A percentile compares a stretch with the other conserved stretches of the same genome.
Conservation (phyloP, 2,329 filamentous ascomycete species). For the Diaporthe sp. region DNA sequence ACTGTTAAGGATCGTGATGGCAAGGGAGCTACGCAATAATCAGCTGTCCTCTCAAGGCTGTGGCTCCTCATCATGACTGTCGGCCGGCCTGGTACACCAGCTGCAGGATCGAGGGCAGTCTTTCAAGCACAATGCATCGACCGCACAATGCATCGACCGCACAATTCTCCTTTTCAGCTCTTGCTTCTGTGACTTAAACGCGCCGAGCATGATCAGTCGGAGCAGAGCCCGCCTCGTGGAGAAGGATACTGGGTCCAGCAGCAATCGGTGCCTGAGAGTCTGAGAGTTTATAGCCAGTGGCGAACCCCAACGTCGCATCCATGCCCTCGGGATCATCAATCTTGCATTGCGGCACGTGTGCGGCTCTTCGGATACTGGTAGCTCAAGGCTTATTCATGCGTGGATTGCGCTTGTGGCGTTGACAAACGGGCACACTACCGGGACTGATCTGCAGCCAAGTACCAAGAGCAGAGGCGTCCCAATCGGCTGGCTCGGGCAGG, state of each 20-base stretch:
- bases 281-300: too few relatives aligned
- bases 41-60: neutral
- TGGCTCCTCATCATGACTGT: neutral
- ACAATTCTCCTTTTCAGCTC: neutral
- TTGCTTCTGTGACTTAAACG: neutral
- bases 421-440: neutral
- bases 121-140: rapidly evolving
- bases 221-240: neutral
- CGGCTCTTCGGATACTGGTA: conserved; percentile 19
- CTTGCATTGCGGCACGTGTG: conserved; percentile 20
- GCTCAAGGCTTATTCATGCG: neutral
- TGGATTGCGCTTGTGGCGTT: conserved; percentile 3
- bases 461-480: conserved; percentile 10
- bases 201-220: neutral
- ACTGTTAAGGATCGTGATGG: neutral
- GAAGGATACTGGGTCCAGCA: neutral
- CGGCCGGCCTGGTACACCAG: too few relatives aligned
- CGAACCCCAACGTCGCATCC: neutral
- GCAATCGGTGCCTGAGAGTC: too few relatives aligned
- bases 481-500: conserved; percentile 2
- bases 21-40: neutral
- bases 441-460: conserved; percentile 18
- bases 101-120: neutral
- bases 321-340: neutral
- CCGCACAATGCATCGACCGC: neutral